Conservation (phyloP, 1,284 basidiomycete genomes). For the Leccinum colubrinum region DNA sequence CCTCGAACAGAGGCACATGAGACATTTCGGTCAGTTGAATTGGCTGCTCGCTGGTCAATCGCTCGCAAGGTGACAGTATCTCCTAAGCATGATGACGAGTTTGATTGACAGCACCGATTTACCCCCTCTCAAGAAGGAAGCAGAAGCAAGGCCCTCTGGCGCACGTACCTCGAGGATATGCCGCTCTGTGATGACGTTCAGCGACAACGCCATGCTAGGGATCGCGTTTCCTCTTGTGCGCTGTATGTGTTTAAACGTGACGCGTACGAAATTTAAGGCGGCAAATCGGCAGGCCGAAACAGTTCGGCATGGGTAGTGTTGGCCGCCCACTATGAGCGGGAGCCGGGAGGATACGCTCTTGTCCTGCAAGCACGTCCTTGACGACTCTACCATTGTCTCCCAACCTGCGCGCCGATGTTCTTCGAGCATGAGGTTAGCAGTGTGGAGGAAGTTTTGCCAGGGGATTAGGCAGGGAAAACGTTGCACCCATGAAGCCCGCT, state of each 20-base stretch:
- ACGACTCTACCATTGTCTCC: constrained; percentile 7
- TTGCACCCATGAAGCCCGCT: constrained; percentile 16
- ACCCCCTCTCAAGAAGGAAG: too few species aligned
- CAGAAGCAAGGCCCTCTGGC: neutral
- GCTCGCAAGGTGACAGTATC: constrained; percentile 17
- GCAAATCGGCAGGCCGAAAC: constrained; percentile 20
- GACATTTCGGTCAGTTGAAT: constrained; percentile 21
- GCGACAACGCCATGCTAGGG: constrained; percentile 30
- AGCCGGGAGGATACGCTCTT: constrained; percentile 21
- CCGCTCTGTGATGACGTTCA: constrained; percentile 10
- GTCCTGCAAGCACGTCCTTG: constrained; percentile 26
- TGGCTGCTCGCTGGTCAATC: constrained; percentile 4
- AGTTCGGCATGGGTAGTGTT: constrained; percentile 11
- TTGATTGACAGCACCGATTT: neutral
- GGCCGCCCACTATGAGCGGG: constrained; percentile 4
- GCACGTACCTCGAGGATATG: constrained; percentile 20
- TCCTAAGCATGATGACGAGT: constrained; percentile 8
- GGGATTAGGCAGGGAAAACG: constrained; percentile 6
- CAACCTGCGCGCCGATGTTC: constrained; percentile 13
- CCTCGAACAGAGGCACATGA: constrained; percentile 23
- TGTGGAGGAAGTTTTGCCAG: neutral
- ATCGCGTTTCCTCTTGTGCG: constrained; percentile 28
- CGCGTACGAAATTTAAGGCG: constrained; percentile 26
- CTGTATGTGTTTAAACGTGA: constrained; percentile 38
- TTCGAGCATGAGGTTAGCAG: constrained; percentile 11